A percentile compares a stretch with the other conserved stretches of the same genome.
Conservation (phyloP, 2,329 filamentous ascomycete species). For the Dichotomopilus funicola region DNA sequence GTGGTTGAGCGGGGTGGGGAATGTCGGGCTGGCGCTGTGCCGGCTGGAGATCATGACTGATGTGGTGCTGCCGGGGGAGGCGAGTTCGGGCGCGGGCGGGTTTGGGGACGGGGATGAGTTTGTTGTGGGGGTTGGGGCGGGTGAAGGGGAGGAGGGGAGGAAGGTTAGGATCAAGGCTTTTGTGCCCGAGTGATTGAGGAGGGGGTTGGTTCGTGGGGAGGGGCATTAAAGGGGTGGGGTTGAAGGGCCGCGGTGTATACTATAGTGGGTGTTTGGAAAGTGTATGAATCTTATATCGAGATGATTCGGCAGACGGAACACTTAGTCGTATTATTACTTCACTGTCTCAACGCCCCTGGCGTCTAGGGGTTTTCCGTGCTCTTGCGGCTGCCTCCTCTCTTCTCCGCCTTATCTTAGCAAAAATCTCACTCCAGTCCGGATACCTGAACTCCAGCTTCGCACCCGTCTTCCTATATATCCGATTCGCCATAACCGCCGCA, state of each 20-base stretch:
- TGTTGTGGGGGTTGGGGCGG: conserved; percentile 33
- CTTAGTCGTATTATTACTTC: conserved; percentile 1
- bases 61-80: conserved; percentile 61
- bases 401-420: conserved; percentile 1
- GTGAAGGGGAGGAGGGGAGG: conserved; percentile 32
- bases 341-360: not conserved
- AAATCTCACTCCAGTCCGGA: not conserved
- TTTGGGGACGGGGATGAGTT: conserved; percentile 48
- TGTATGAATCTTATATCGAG: conserved; percentile 1
- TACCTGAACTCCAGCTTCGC: conserved; percentile 5
- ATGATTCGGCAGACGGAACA: conserved; percentile 2
- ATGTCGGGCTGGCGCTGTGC: conserved; percentile 80
- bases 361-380: not conserved
- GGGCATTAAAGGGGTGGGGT: not conserved
- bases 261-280: not conserved
- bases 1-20: conserved; percentile 72
- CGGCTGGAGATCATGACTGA: conserved; percentile 88
- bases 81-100: conserved; percentile 48
- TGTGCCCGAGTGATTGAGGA: conserved; percentile 68
- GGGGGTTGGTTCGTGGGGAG: conserved; percentile 22
- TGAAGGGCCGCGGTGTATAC: not conserved
- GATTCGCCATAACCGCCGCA: conserved; percentile 4
- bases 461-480: conserved; percentile 3
- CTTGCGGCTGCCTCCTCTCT: conserved; percentile 1
- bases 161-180: conserved; percentile 66